phyloP scores from a whole-genome alignment of 2,329 filamentous ascomycete genomes.

The Purpureocillium takamizusanense region DNA sequence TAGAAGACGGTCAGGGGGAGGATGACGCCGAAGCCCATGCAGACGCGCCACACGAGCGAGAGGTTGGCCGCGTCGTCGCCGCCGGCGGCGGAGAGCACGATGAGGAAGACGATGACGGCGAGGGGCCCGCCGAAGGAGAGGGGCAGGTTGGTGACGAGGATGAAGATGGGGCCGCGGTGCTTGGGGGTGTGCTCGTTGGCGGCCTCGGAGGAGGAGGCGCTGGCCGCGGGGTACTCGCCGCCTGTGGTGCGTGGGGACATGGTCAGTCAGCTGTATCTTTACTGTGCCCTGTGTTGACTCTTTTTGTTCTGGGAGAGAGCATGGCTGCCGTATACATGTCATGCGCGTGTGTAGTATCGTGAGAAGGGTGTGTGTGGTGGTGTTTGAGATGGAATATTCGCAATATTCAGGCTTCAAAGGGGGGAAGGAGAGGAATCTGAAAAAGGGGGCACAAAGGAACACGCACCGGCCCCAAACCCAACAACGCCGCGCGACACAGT shows the following conservation, averaged over 20 bases:
- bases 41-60: slow-evolving; percentile 37
- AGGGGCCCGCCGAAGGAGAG: slow-evolving; percentile 22
- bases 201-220: slow-evolving; percentile 35
- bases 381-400: not conserved
- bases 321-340: too few relatives aligned
- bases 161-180: slow-evolving; percentile 31
- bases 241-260: slow-evolving; percentile 6
- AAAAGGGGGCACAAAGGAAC: too few relatives aligned
- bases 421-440: not conserved
- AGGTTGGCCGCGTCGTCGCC: slow-evolving; percentile 15
- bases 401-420: too few relatives aligned
- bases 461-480: slow-evolving; percentile 31
- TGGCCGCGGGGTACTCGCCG: slow-evolving; percentile 37
- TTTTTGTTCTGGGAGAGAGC: too few relatives aligned
- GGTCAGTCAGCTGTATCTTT: not conserved
- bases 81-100: slow-evolving; percentile 29
- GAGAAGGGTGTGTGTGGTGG: not conserved
- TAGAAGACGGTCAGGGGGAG: slow-evolving; percentile 46
- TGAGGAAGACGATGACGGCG: slow-evolving; percentile 35
- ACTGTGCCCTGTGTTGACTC: too few relatives aligned
- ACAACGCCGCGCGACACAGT: slow-evolving; percentile 38
- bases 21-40: slow-evolving; percentile 37
- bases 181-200: slow-evolving; percentile 34
- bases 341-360: too few relatives aligned
- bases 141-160: slow-evolving; percentile 33